Percentiles rank a stretch among this genome's conserved stretches.
These are phyloP conservation scores for Fusarium nisikadoi DNA, from an alignment of 2,329 filamentous ascomycete genomes.

Conservation along the genomic window DNA sequence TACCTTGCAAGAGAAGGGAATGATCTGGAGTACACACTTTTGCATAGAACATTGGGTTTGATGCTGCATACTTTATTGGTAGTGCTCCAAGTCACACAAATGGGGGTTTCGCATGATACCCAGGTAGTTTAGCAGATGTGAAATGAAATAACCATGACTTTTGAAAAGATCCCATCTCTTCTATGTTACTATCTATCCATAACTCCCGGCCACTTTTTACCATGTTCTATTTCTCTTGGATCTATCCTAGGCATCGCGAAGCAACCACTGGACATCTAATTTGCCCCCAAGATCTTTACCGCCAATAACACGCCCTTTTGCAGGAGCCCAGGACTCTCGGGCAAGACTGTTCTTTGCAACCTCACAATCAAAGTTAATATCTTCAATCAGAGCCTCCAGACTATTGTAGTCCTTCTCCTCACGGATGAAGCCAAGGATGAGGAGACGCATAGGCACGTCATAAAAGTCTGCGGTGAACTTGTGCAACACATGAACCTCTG, in stretches of 20 bases:
- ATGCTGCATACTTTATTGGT: constrained; percentile 21
- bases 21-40: constrained; percentile 7
- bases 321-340: constrained; percentile 68
- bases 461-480: constrained; percentile 86
- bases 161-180: constrained; percentile 16
- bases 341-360: constrained; percentile 80
- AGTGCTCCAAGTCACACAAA: constrained; percentile 1
- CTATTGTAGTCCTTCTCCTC: constrained; percentile 89
- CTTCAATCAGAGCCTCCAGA: constrained; percentile 83
- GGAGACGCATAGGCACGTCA: constrained; percentile 78
- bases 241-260: constrained; percentile 41
- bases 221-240: neutral
- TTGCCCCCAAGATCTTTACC: constrained; percentile 44
- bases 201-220: constrained; percentile 36
- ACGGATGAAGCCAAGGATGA: constrained; percentile 88
- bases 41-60: constrained; percentile 22
- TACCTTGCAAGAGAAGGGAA: constrained; percentile 2
- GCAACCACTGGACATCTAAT: constrained; percentile 55
- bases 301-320: constrained; percentile 49
- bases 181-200: constrained; percentile 36
- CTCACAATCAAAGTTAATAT: constrained; percentile 89
- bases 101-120: constrained; percentile 40
- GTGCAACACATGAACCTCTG: constrained; percentile 91
- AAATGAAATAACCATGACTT: constrained; percentile 33
- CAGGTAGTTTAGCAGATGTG: constrained; percentile 30